Base-by-base conservation (phyloP, 1,284 basidiomycete genomes). In the Takashimella koratensis region DNA sequence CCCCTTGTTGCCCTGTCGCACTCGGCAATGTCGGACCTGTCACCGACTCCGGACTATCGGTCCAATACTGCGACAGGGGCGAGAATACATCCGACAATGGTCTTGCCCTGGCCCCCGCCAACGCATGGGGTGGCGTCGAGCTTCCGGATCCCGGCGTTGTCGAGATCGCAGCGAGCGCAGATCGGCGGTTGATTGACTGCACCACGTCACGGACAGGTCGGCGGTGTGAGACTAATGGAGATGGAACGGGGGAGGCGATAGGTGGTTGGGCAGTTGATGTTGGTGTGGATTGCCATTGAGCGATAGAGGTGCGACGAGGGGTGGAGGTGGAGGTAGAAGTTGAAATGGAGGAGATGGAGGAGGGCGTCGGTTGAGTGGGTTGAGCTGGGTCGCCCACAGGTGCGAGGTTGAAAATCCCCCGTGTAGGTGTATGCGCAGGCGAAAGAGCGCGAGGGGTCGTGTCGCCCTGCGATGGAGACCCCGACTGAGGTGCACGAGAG, bases 141-240 rank as follows among this genome's bases (percentile, higher is more conserved):
- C n/a, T n/a, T n/a, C n/a, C n/a, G 30, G 30, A 36, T 16, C 8
- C 30, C 16, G 30, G 30, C 8, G 30, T 36, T 16, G 30, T 36
- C 8, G 30, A 8, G 8, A 36, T 8, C 8, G 30, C 8, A 8
- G 30, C 30, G 16, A 36, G 30, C 16, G 30, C 30, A 16, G 30
- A 36, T 36, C 51, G 51, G 20, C 45, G 45, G 48, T 72, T 72
- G 58, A 72, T 72, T 0, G 64, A 67, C 30, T 65, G 59, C 49
- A 72, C 70, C 10, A 72, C 63, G 11, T 70, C 70, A 40, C 56
- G 48, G 0, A 72, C 70, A 1, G 67, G 64, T 43, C 70, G 52
- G 12, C 70, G 58, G 46, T 63, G 59, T 22, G 58, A 45, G 0
- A 63, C 51, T 5, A 64, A 46, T 13, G 58, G 54, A n/a, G 54